phyloP scores from a whole-genome alignment of 768 basidiomycete genomes.

The Mycena epipterygia region DNA sequence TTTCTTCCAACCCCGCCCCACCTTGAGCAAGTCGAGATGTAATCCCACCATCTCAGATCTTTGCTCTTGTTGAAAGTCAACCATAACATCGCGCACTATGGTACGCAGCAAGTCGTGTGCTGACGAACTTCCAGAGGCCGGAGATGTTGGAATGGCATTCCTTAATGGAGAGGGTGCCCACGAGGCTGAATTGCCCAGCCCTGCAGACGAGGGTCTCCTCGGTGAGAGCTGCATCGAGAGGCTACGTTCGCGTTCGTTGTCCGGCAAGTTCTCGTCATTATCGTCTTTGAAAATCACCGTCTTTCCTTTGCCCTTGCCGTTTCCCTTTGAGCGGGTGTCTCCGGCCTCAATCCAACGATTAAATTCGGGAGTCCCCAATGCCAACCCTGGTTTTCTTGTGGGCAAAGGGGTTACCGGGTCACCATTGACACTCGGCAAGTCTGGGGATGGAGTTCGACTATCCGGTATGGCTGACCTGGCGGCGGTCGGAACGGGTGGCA shows the following conservation, averaged over 20 bases:
- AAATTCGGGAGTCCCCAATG: conserved; percentile 68
- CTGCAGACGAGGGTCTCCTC: conserved; percentile 52
- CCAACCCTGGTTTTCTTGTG: conserved; percentile 46
- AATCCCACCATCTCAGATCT: conserved; percentile 80
- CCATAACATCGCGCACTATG: conserved; percentile 80
- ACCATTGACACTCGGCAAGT: conserved; percentile 49
- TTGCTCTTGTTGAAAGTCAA: conserved; percentile 78
- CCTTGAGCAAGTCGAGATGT: conserved; percentile 79
- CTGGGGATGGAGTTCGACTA: conserved; percentile 59
- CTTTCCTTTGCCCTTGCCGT: conserved; percentile 55
- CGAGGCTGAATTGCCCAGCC: conserved; percentile 43
- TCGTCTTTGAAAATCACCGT: conserved; percentile 62
- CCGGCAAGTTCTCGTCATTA: conserved; percentile 40
- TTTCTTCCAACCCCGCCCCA: conserved; percentile 77
- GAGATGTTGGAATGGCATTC: conserved; percentile 47
- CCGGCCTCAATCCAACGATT: conserved; percentile 59
- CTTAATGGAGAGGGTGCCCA: conserved; percentile 59
- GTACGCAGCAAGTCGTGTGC: conserved; percentile 74
- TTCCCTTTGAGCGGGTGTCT: conserved; percentile 40
- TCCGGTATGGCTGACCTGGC: neutral
- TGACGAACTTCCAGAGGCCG: conserved; percentile 42
- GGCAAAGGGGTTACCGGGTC: conserved; percentile 54
- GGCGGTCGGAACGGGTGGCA: conserved; percentile 39
- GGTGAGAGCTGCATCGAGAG: conserved; percentile 73
- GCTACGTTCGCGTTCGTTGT: conserved; percentile 52